Conservation (phyloP, 2,329 filamentous ascomycete genomes). For the Botryosphaeria dothidea region DNA sequence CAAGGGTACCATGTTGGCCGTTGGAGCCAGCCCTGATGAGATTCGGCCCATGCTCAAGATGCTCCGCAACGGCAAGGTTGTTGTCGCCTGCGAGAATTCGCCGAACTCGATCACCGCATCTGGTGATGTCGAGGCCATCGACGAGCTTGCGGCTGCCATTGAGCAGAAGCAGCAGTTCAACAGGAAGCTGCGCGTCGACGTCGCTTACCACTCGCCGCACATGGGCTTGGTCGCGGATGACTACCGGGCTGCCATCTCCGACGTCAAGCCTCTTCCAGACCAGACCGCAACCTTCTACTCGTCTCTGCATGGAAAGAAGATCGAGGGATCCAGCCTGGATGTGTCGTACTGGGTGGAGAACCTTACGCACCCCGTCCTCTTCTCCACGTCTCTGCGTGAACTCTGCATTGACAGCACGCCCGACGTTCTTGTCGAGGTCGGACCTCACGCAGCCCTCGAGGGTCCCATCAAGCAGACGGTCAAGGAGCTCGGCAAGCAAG, state of each 20-base stretch:
- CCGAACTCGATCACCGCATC: conserved; percentile 47
- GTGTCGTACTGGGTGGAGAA: conserved; percentile 42
- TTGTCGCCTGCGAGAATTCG: conserved; percentile 40
- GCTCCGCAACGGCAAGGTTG: conserved; percentile 4
- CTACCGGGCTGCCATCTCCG: conserved; percentile 24
- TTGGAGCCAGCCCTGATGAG: conserved; percentile 5
- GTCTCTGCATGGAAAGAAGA: conserved; percentile 1
- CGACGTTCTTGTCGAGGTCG: conserved; percentile 28
- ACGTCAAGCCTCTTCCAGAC: not conserved
- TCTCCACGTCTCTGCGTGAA: conserved; percentile 27
- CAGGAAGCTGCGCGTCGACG: conserved; percentile 42
- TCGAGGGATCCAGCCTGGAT: not conserved
- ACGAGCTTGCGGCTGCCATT: conserved; percentile 32
- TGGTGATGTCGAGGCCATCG: conserved; percentile 42
- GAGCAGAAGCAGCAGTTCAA: conserved; percentile 40
- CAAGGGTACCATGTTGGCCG: conserved; percentile 15
- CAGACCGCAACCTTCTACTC: conserved; percentile 16
- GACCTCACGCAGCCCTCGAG: conserved; percentile 33
- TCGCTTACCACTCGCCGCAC: conserved; percentile 49
- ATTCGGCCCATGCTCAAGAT: conserved; percentile 4
- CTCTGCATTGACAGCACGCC: conserved; percentile 13
- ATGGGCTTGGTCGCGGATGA: conserved; percentile 37
- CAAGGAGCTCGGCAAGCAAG: conserved; percentile 13
- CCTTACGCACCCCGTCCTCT: conserved; percentile 38
- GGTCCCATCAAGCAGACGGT: conserved; percentile 22